Evolutionary conservation across 139 green algal species (phyloP).

Genomic region (Chlamydomonas incerta): DNA sequence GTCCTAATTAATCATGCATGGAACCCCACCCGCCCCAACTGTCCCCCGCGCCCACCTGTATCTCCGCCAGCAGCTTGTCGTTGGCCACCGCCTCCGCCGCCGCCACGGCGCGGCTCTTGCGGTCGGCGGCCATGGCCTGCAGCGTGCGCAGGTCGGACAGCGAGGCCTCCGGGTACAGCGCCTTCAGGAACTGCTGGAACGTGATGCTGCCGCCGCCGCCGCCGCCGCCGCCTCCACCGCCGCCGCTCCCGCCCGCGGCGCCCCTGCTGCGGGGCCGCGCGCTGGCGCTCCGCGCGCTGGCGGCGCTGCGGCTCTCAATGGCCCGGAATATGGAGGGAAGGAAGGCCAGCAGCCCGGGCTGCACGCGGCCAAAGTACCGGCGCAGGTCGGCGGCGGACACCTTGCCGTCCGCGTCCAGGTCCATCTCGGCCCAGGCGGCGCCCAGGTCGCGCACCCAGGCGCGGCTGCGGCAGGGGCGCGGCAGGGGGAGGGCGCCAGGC

Average conservation of each 20-base stretch:
- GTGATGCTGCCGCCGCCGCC: neutral
- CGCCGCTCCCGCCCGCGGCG: too few relatives aligned
- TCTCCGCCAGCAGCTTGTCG: conserved; percentile 35
- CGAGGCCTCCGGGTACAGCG: conserved; percentile 33
- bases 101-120: neutral
- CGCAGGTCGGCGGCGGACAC: conserved; percentile 22
- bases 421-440: conserved; percentile 31
- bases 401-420: conserved; percentile 15
- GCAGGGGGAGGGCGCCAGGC: neutral
- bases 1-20: too few relatives aligned
- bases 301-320: neutral
- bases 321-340: conserved; percentile 24
- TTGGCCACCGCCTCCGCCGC: conserved; percentile 25
- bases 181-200: conserved; percentile 30
- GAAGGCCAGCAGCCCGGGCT: conserved; percentile 34
- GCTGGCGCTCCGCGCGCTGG: too few relatives aligned
- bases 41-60: neutral
- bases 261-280: neutral
- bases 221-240: too few relatives aligned
- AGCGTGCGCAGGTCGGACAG: conserved; percentile 28
- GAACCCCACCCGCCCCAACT: neutral
- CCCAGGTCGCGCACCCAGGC: conserved; percentile 9
- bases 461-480: neutral
- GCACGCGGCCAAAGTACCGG: conserved; percentile 28
- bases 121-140: conserved; percentile 23